These are phyloP conservation scores for Penicillium paneum DNA, from an alignment of 2,329 filamentous ascomycete genomes.

Conservation along the genomic window DNA sequence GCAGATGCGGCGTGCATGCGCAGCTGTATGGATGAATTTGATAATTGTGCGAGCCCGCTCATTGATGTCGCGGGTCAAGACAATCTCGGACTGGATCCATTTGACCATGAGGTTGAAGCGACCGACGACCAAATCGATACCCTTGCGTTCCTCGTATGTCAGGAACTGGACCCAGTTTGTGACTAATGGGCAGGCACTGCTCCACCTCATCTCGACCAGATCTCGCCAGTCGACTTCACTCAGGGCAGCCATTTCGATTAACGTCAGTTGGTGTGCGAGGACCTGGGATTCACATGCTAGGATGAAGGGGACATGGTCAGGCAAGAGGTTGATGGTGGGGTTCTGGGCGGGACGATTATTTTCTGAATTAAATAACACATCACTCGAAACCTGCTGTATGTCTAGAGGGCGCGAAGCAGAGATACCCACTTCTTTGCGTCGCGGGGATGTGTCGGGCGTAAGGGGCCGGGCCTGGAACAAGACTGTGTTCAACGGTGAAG, in stretches of 20 bases:
- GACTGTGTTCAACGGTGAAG: conserved; percentile 31
- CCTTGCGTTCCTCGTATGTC: conserved; percentile 51
- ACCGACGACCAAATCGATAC: conserved; percentile 63
- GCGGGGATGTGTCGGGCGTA: conserved; percentile 46
- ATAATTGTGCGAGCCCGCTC: conserved; percentile 60
- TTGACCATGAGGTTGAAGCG: conserved; percentile 66
- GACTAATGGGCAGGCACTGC: conserved; percentile 51
- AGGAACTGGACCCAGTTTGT: conserved; percentile 63
- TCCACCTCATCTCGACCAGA: conserved; percentile 62
- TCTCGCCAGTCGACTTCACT: conserved; percentile 67
- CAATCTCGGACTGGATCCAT: conserved; percentile 62
- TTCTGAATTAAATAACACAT: conserved; percentile 36
- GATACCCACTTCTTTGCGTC: conserved; percentile 19
- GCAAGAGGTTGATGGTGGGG: conserved; percentile 11
- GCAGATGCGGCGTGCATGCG: conserved; percentile 55
- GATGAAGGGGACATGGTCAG: conserved; percentile 59
- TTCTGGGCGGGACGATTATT: conserved; percentile 17
- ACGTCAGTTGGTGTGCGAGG: conserved; percentile 61
- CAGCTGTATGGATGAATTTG: conserved; percentile 63
- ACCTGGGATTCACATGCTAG: conserved; percentile 60
- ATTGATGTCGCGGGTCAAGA: conserved; percentile 56
- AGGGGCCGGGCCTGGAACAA: conserved; percentile 37
- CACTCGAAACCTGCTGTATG: conserved; percentile 31
- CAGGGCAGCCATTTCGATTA: conserved; percentile 63
- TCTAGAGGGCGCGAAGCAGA: conserved; percentile 19